phyloP scores from a whole-genome alignment of 1,139 yeast genomes.

The Saccharomyces hybrid region DNA sequence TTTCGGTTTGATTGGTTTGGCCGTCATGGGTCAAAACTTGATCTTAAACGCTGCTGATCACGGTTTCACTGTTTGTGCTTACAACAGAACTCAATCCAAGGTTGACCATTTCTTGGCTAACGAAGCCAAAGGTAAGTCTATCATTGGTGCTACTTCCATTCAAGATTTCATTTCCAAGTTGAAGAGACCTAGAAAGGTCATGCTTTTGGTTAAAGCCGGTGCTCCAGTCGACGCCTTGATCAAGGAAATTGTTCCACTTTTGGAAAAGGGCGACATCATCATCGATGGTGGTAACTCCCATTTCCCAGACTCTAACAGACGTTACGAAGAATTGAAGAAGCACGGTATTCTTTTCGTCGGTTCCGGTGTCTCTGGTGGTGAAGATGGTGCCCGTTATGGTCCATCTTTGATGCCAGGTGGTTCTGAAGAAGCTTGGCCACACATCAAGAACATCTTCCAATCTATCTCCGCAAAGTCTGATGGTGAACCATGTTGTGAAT shows the following conservation, averaged over 20 bases:
- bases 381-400: slow-evolving; percentile 99
- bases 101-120: slow-evolving; percentile 88
- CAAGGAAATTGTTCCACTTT: slow-evolving; percentile 76
- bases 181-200: slow-evolving; percentile 95
- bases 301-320: slow-evolving; percentile 97
- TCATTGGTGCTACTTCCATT: slow-evolving; percentile 90
- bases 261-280: slow-evolving; percentile 96
- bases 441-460: slow-evolving; percentile 93
- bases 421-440: slow-evolving; percentile 96
- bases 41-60: slow-evolving; percentile 97
- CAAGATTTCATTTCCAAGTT: slow-evolving; percentile 81
- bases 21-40: slow-evolving; percentile 99
- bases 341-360: slow-evolving; percentile 93
- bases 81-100: slow-evolving; percentile 93
- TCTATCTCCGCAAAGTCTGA: slow-evolving; percentile 91
- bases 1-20: slow-evolving; percentile 98
- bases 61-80: slow-evolving; percentile 94
- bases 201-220: slow-evolving; percentile 95
- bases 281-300: slow-evolving; percentile 99
- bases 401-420: slow-evolving; percentile 99
- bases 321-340: slow-evolving; percentile 78
- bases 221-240: slow-evolving; percentile 88
- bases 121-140: slow-evolving; percentile 95
- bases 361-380: slow-evolving; percentile 99
- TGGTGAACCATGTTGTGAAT: slow-evolving; percentile 99